Conservation (phyloP, 192 early-diverging fungal genomes). For the Mortierella antarctica region DNA sequence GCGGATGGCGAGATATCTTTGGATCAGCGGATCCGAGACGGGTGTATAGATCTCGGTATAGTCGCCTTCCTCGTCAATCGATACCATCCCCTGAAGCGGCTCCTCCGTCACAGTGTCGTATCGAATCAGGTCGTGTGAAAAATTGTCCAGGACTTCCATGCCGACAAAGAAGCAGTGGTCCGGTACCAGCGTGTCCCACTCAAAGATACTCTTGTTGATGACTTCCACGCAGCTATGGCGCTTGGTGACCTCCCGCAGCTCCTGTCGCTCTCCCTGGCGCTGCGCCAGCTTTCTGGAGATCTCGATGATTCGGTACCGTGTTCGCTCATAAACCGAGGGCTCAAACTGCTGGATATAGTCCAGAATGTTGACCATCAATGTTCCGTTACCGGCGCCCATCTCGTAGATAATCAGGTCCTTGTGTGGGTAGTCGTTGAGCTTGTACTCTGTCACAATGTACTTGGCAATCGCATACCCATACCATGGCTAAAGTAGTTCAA, state of each 20-base stretch:
- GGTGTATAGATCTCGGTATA: constrained; percentile 89
- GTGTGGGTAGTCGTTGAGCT: constrained; percentile 64
- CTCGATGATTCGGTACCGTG: constrained; percentile 92
- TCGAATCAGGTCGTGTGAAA: constrained; percentile 95
- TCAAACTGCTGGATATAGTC: constrained; percentile 84
- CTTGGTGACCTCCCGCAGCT: constrained; percentile 44
- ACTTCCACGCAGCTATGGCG: constrained; percentile 75
- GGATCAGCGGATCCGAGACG: constrained; percentile 80
- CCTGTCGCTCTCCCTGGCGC: constrained; percentile 67
- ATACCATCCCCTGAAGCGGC: constrained; percentile 85
- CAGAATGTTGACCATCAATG: constrained; percentile 93
- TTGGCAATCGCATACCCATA: constrained; percentile 94
- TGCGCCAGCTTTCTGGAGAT: constrained; percentile 88
- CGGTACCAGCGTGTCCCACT: constrained; percentile 79
- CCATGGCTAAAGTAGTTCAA: constrained; percentile 68
- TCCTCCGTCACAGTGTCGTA: constrained; percentile 79
- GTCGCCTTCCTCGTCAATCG: constrained; percentile 84
- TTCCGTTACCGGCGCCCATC: constrained; percentile 97
- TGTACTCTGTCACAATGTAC: constrained; percentile 86
- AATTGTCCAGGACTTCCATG: constrained; percentile 99
- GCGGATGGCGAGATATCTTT: constrained; percentile 73
- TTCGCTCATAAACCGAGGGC: constrained; percentile 82
- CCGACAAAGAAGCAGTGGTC: constrained; percentile 92
- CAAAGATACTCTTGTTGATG: constrained; percentile 93
- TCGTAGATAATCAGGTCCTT: constrained; percentile 91